phyloP scores from a whole-genome alignment of 2,329 filamentous ascomycete genomes.

The Botrytis paeoniae region DNA sequence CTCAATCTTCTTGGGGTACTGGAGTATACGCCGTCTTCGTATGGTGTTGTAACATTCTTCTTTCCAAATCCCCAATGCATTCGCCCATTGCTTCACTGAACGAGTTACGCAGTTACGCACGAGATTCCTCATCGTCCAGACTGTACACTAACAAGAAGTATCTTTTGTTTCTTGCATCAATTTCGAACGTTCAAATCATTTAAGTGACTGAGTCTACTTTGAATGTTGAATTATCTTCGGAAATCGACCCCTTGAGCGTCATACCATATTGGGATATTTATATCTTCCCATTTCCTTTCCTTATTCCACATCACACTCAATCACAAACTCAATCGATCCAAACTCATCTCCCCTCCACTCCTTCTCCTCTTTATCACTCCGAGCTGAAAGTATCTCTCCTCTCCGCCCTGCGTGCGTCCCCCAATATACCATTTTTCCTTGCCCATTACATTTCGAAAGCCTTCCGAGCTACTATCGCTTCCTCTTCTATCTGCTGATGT shows the following conservation, averaged over 20 bases:
- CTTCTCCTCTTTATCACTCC: conserved; percentile 70
- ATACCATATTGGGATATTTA: neutral
- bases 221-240: neutral
- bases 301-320: neutral
- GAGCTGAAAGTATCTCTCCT: conserved; percentile 78
- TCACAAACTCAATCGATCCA: conserved; percentile 74
- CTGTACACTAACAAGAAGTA: neutral
- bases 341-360: conserved; percentile 71
- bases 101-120: neutral
- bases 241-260: neutral
- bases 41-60: neutral
- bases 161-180: neutral
- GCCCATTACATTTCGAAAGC: conserved; percentile 69
- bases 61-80: neutral
- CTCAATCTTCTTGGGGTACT: neutral
- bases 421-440: conserved; percentile 82
- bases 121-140: neutral
- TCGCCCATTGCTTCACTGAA: neutral
- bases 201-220: neutral
- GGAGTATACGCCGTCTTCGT: neutral
- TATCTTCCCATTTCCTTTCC: neutral
- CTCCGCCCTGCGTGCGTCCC: conserved; percentile 70
- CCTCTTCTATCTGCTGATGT: conserved; percentile 45
- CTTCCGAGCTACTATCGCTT: conserved; percentile 72
- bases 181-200: neutral